A percentile compares a stretch with the other conserved stretches of the same genome.
phyloP scores from a whole-genome alignment of 2,329 filamentous ascomycete genomes.

The Myriosclerotinia curreyana region DNA sequence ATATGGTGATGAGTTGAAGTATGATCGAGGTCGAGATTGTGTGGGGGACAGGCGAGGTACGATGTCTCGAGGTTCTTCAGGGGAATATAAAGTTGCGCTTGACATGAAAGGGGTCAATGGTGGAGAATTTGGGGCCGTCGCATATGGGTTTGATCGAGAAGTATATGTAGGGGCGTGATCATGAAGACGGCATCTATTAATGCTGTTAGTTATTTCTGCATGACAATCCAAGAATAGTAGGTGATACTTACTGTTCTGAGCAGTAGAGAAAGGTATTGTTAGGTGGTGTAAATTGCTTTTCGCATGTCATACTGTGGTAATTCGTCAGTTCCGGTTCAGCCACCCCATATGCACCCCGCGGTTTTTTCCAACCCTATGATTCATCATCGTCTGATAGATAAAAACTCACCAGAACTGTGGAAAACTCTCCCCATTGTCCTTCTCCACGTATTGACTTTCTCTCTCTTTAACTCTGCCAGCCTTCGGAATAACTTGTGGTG shows the following conservation, averaged over 20 bases:
- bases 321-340: constrained; percentile 29
- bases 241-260: constrained; percentile 56
- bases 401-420: constrained; percentile 58
- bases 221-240: neutral
- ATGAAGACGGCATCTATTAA: constrained; percentile 34
- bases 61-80: constrained; percentile 57
- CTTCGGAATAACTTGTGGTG: constrained; percentile 31
- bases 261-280: constrained; percentile 60
- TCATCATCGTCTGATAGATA: constrained; percentile 5
- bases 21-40: constrained; percentile 55
- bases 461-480: constrained; percentile 22
- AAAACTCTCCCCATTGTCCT: constrained; percentile 58
- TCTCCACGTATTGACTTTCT: constrained; percentile 29
- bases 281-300: constrained; percentile 61
- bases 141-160: constrained; percentile 28
- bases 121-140: constrained; percentile 36
- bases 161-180: constrained; percentile 31
- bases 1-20: constrained; percentile 48
- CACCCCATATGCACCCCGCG: constrained; percentile 32
- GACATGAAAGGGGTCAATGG: constrained; percentile 39
- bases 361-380: constrained; percentile 36
- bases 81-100: constrained; percentile 43
- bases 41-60: constrained; percentile 63
- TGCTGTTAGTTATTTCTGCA: constrained; percentile 4
- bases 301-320: constrained; percentile 58